Conservation (phyloP, 2,329 filamentous ascomycete species). For the Sphaerostilbella broomeana region DNA sequence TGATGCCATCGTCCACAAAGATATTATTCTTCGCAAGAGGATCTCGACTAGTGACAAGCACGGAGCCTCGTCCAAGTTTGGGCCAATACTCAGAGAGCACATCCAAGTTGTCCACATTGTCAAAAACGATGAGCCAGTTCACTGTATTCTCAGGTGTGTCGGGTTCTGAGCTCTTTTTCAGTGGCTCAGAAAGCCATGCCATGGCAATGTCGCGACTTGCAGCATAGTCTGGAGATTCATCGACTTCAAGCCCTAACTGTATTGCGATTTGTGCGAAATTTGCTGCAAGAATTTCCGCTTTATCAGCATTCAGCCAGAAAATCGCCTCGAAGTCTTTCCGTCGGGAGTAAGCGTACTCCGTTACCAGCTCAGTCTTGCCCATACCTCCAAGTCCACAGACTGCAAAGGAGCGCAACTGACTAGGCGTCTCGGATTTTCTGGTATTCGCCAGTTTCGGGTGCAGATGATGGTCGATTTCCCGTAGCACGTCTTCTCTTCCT, state of each 20-base stretch:
- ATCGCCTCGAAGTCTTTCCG: neutral
- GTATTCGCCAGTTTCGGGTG: too few relatives aligned
- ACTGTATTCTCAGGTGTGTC: neutral
- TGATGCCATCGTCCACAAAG: neutral
- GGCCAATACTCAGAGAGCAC: constrained; percentile 1
- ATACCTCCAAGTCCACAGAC: constrained; percentile 2
- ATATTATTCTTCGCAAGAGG: neutral
- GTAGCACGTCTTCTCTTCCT: neutral
- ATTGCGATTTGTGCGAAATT: neutral
- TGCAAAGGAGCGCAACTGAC: neutral
- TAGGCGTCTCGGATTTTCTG: too few relatives aligned
- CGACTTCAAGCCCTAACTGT: neutral
- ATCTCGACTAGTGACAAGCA: constrained; percentile 2
- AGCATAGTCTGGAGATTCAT: neutral
- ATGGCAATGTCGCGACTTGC: constrained; percentile 1
- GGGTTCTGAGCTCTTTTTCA: neutral
- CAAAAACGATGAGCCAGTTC: neutral
- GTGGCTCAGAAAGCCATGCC: neutral
- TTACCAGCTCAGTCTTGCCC: neutral
- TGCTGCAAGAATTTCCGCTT: neutral
- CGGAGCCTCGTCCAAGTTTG: neutral
- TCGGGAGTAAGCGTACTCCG: neutral
- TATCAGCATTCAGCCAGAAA: constrained; percentile 2
- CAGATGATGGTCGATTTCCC: neutral
- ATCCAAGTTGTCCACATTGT: constrained; percentile 1